Base-by-base conservation (phyloP, 495 filamentous ascomycete genomes). In the Penicillium alfredii region DNA sequence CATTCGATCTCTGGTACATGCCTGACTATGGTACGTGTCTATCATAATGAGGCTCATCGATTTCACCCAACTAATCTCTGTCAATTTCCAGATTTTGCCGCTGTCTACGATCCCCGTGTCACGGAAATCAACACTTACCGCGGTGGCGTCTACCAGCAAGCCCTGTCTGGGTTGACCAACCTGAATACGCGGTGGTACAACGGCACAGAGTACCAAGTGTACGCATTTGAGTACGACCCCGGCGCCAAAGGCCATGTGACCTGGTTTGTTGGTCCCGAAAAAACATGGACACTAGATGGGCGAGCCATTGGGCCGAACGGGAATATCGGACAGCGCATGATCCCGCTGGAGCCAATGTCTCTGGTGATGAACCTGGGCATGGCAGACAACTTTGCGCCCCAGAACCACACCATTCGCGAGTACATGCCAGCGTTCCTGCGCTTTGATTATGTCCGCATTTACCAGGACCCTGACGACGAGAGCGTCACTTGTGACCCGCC, bases 101-200 rank as follows among this genome's bases (percentile, higher is more conserved):
- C 79, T 27, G 60, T 87, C 1, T 84, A 84, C 40, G 74, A 83
- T 38, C 37, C 57, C 3, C 41, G 42, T 1, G 59, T 85, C 38
- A 82, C 81, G 0, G 35, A 64, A 11, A 69, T 88, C 50, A 88
- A 88, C 51, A 30, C 44, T 4, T 87, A 83, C 53, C 68, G 66
- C 22, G 84, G 84, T 32, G 83, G 82, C 2, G 66, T 73, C 9
- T 85, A 71, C 51, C 84, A 88, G 55, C 74, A 88, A 64, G 82
- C 82, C 22, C 67, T 85, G 42, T 87, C 83, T 4, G 78, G 71
- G n/a, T 44, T 86, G 2, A 78, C 76, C 12, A 80, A 77, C 56
- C 64, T 88, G 19, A 86, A 88, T 58, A 78, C 81, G 37, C 62
- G 78, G 30, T 88, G 84, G 84, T 88, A 87, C 56, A 74, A 87